phyloP scores from a whole-genome alignment of 352 stramenopile genomes.

The Globisporangium carolinianum region DNA sequence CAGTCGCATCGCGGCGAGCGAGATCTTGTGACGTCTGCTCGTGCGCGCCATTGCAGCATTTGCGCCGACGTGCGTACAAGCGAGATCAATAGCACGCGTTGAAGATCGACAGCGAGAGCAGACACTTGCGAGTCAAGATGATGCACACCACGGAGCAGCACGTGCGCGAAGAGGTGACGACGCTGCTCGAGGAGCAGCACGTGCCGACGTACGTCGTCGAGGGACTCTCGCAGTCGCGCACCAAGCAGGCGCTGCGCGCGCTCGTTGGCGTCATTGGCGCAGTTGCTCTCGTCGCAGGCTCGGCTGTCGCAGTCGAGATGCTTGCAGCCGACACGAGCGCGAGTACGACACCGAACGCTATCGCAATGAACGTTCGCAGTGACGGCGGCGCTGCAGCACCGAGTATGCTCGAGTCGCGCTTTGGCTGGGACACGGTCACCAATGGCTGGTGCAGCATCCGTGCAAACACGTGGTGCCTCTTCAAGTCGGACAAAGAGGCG shows the following conservation, averaged over 20 bases:
- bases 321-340: slow-evolving; percentile 7
- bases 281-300: slow-evolving; percentile 13
- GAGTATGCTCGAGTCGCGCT: slow-evolving; percentile 15
- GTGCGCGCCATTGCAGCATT: slow-evolving; percentile 5
- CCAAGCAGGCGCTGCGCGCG: slow-evolving; percentile 5
- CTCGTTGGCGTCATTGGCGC: slow-evolving; percentile 12
- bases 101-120: too few species aligned
- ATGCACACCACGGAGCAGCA: slow-evolving; percentile 7
- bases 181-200: slow-evolving; percentile 8
- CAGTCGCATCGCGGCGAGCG: background rate
- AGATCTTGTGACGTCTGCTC: background rate
- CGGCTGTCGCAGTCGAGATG: slow-evolving; percentile 20
- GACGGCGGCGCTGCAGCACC: background rate
- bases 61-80: background rate
- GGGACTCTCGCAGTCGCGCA: slow-evolving; percentile 1
- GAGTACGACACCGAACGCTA: background rate
- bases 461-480: slow-evolving; percentile 16
- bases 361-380: slow-evolving; percentile 2
- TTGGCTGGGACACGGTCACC: slow-evolving; percentile 17
- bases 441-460: slow-evolving; percentile 20
- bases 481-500: slow-evolving; percentile 19
- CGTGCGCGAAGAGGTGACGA: slow-evolving; percentile 5
- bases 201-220: slow-evolving; percentile 2
- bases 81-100: background rate
- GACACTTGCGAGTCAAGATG: background rate